These are phyloP conservation scores for Spergularia azorica DNA, from an alignment of 179 eudicot species.

Conservation along the genomic window DNA sequence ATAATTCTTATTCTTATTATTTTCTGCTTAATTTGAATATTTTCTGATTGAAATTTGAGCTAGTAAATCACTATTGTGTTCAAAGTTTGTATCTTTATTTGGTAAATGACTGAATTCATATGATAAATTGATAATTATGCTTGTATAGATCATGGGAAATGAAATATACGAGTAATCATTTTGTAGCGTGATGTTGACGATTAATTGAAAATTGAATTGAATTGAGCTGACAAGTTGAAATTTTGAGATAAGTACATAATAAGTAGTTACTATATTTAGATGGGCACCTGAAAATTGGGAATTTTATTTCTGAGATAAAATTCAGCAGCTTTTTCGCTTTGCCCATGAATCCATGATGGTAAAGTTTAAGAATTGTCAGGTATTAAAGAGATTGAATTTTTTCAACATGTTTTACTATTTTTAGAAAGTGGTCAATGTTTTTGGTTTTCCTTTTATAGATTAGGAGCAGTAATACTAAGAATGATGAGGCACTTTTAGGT, in stretches of 20 bases:
- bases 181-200: too few species aligned
- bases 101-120: too few species aligned
- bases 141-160: too few species aligned
- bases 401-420: constrained; percentile 9
- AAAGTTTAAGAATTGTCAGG: constrained; percentile 21
- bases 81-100: too few species aligned
- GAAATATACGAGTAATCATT: too few species aligned
- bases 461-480: constrained; percentile 14
- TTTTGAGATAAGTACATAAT: neutral
- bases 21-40: neutral
- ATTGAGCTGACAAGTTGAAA: constrained; percentile 1
- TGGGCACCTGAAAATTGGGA: constrained; percentile 5
- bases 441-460: neutral
- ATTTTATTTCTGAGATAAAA: neutral
- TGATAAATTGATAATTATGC: too few species aligned
- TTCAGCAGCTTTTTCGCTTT: neutral
- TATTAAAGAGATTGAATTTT: constrained; percentile 4
- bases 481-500: constrained; percentile 27
- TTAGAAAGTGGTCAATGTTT: neutral
- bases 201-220: neutral
- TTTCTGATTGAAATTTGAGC: neutral
- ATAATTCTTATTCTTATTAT: neutral
- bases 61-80: too few species aligned
- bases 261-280: neutral
- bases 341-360: constrained; percentile 4